These are phyloP conservation scores for Globisporangium echinulatum DNA, from an alignment of 352 stramenopile genomes.

Conservation along the genomic window DNA sequence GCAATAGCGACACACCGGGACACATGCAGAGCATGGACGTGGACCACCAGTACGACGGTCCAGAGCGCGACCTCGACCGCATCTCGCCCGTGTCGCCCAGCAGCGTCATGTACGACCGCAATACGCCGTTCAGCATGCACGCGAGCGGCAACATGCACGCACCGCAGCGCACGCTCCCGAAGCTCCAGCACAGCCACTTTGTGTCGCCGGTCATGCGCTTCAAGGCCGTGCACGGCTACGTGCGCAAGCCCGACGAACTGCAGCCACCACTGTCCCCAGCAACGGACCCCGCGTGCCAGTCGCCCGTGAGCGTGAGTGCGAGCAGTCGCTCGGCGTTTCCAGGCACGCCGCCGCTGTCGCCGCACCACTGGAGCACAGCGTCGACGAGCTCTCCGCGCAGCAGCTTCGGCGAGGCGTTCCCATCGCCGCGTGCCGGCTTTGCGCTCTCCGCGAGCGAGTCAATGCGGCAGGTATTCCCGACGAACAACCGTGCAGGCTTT, in stretches of 20 bases:
- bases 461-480: constrained; percentile 16
- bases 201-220: constrained; percentile 49
- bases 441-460: constrained; percentile 17
- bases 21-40: constrained; percentile 9
- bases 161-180: constrained; percentile 8
- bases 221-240: constrained; percentile 57
- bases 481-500: constrained; percentile 15
- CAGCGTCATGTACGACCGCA: background rate
- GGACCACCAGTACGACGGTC: constrained; percentile 7
- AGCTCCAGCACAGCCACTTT: constrained; percentile 30
- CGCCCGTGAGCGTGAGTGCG: background rate
- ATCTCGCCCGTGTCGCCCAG: constrained; percentile 3
- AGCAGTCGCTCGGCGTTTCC: constrained; percentile 15
- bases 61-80: constrained; percentile 3
- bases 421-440: constrained; percentile 12
- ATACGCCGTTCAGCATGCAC: background rate
- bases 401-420: constrained; percentile 15
- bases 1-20: background rate
- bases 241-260: constrained; percentile 22
- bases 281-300: background rate
- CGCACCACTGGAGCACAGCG: constrained; percentile 23
- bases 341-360: constrained; percentile 35
- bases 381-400: constrained; percentile 14
- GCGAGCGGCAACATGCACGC: background rate
- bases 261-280: constrained; percentile 8